A percentile compares a stretch with the other conserved stretches of the same genome.
Conservation (phyloP, 83 land plant genomes). For the Thuja plicata region DNA sequence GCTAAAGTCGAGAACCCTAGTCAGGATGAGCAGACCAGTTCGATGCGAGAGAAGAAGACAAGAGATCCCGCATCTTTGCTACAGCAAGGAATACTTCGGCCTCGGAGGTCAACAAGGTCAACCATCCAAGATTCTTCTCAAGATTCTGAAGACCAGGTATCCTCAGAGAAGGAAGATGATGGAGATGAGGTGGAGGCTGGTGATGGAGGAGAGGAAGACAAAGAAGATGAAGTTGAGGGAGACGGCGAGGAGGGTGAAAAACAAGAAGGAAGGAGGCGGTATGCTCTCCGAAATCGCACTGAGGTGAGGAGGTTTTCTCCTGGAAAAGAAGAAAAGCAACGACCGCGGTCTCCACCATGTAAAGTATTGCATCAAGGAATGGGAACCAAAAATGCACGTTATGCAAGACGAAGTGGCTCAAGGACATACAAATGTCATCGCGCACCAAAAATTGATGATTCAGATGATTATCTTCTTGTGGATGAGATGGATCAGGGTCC, state of each 20-base stretch:
- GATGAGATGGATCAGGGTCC: slow-evolving; percentile 96
- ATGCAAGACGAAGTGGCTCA: slow-evolving; percentile 68
- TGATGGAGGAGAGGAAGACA: slow-evolving; percentile 61
- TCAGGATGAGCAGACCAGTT: slow-evolving; percentile 53
- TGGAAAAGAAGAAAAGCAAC: slow-evolving; percentile 69
- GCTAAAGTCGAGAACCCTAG: slow-evolving; percentile 35
- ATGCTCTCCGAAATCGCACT: slow-evolving; percentile 88
- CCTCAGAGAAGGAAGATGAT: slow-evolving; percentile 68
- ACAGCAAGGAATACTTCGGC: slow-evolving; percentile 84
- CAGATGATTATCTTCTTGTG: slow-evolving; percentile 97
- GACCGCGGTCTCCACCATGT: slow-evolving; percentile 63
- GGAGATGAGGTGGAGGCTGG: slow-evolving; percentile 49
- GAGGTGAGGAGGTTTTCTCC: slow-evolving; percentile 82
- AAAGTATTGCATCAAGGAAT: slow-evolving; percentile 69
- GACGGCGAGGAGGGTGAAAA: slow-evolving; percentile 89
- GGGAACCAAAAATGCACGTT: slow-evolving; percentile 69
- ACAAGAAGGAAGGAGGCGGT: slow-evolving; percentile 82
- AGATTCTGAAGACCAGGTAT: slow-evolving; percentile 69
- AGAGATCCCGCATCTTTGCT: slow-evolving; percentile 40
- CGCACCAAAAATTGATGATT: slow-evolving; percentile 69
- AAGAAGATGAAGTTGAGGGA: slow-evolving; percentile 73
- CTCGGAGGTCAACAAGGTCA: slow-evolving; percentile 57
- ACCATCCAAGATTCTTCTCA: slow-evolving; percentile 43
- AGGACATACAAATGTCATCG: slow-evolving; percentile 81
- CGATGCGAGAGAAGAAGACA: slow-evolving; percentile 33